These are phyloP conservation scores for Stellera chamaejasme DNA, from an alignment of 345 rosid species.

Conservation along the genomic window DNA sequence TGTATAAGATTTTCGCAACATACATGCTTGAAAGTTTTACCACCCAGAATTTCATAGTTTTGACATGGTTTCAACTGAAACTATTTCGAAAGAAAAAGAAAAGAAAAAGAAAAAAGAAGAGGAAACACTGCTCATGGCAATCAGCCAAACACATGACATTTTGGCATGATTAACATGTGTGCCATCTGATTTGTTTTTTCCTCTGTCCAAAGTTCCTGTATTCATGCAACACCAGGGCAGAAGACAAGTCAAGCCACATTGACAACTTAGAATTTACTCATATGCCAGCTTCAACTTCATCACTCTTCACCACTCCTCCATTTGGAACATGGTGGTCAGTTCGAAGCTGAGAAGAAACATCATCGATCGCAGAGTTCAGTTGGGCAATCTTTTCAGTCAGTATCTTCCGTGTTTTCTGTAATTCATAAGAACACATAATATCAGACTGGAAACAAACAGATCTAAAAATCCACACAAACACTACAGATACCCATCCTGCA, in stretches of 20 bases:
- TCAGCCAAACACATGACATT: too few relatives aligned
- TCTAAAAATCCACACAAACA: background rate
- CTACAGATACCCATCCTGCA: background rate
- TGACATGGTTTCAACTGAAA: too few relatives aligned
- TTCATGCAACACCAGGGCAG: background rate
- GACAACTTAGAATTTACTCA: constrained; percentile 17
- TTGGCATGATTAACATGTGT: too few relatives aligned
- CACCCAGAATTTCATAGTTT: too few relatives aligned
- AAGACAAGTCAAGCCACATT: constrained; percentile 8
- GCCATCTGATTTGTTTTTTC: too few relatives aligned
- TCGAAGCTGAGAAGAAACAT: constrained; percentile 67
- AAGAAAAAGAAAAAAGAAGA: too few relatives aligned
- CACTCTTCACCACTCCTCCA: constrained; percentile 44
- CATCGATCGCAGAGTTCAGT: constrained; percentile 82
- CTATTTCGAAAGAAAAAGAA: too few relatives aligned
- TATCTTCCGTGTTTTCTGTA: constrained; percentile 73
- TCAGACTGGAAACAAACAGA: background rate
- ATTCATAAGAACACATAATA: constrained; percentile 10
- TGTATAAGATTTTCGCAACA: too few relatives aligned
- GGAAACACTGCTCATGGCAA: too few relatives aligned
- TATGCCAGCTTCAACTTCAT: constrained; percentile 53
- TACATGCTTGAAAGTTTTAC: too few relatives aligned
- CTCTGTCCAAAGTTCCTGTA: background rate
- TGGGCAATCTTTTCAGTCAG: constrained; percentile 78
- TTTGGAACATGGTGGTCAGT: constrained; percentile 55